These are phyloP conservation scores for Mycena epipterygia DNA, from an alignment of 768 basidiomycete genomes.

Conservation along the genomic window DNA sequence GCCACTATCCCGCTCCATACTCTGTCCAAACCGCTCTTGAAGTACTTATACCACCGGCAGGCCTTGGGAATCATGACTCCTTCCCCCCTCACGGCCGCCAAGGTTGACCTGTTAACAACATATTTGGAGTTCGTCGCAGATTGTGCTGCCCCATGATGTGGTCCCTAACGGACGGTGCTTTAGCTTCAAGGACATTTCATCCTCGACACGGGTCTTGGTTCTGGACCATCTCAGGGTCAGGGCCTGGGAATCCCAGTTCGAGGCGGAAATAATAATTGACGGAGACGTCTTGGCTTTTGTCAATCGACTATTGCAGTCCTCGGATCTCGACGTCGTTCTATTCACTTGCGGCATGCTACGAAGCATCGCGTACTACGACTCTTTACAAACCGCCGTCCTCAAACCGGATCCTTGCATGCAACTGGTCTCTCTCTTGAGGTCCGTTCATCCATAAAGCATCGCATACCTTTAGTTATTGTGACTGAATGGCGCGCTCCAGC, in stretches of 20 bases:
- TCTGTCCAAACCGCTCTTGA: background rate
- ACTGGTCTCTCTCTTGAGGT: too few species aligned
- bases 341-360: background rate
- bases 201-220: background rate
- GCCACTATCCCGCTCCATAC: background rate
- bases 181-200: background rate
- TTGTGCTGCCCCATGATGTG: background rate
- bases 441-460: too few species aligned
- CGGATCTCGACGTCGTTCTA: background rate
- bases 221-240: background rate
- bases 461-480: too few species aligned
- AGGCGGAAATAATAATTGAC: background rate
- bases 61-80: background rate
- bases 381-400: too few species aligned
- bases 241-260: background rate
- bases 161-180: background rate
- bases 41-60: background rate
- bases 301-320: background rate
- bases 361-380: too few species aligned
- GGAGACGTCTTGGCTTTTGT: background rate
- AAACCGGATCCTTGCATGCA: too few species aligned
- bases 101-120: background rate
- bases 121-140: background rate
- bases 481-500: too few species aligned
- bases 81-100: background rate